Evolutionary conservation across 1,139 yeast genomes (phyloP).

Genomic region (Yamadazyma triangularis): DNA sequence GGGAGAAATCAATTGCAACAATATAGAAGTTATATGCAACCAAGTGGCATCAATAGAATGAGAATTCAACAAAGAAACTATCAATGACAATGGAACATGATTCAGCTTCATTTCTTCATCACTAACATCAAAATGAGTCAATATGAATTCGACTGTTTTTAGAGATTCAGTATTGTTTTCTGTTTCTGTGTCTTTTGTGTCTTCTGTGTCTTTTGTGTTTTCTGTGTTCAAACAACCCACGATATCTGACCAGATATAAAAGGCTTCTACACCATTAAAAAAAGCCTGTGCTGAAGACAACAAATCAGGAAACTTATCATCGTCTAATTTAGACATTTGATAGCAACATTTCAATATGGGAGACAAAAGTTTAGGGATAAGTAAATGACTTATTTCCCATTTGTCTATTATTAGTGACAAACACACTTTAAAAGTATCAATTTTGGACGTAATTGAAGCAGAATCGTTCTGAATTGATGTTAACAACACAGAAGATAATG

Average conservation of each 20-base stretch:
- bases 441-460: slow-evolving; percentile 23
- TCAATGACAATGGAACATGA: slow-evolving; percentile 69
- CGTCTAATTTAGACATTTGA: slow-evolving; percentile 2
- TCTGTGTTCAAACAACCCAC: background rate
- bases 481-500: slow-evolving; percentile 50
- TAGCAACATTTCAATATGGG: slow-evolving; percentile 50
- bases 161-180: slow-evolving; percentile 18
- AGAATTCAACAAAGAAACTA: slow-evolving; percentile 31
- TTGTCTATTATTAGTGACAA: slow-evolving; percentile 72
- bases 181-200: too few relatives aligned
- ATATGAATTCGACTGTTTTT: slow-evolving; percentile 51
- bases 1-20: slow-evolving; percentile 52
- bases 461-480: slow-evolving; percentile 33
- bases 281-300: slow-evolving; percentile 58
- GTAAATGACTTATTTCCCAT: slow-evolving; percentile 83
- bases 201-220: too few relatives aligned
- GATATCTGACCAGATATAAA: slow-evolving; percentile 59
- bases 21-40: slow-evolving; percentile 30
- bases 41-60: slow-evolving; percentile 15
- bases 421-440: slow-evolving; percentile 58
- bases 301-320: slow-evolving; percentile 31
- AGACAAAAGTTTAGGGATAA: slow-evolving; percentile 65
- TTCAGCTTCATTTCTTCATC: slow-evolving; percentile 83
- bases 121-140: slow-evolving; percentile 63
- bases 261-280: slow-evolving; percentile 82